phyloP scores from a whole-genome alignment of 305 asterid genomes.

The Andrographis paniculata region DNA sequence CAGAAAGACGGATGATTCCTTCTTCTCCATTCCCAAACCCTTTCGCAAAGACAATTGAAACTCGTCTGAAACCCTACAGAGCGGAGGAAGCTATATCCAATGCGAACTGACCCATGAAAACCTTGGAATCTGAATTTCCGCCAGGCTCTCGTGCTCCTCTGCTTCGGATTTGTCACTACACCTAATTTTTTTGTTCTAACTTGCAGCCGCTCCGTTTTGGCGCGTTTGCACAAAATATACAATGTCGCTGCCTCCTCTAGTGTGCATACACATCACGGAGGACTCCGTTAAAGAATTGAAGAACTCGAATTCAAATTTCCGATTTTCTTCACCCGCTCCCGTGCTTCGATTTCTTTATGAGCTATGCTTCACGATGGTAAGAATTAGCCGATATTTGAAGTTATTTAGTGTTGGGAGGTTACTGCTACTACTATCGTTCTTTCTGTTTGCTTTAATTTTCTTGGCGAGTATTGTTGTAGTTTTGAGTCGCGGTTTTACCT shows the following conservation, averaged over 20 bases:
- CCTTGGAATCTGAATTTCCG: conserved; percentile 16
- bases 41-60: conserved; percentile 21
- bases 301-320: conserved; percentile 56
- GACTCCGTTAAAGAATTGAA: conserved; percentile 61
- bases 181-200: background rate
- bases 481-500: background rate
- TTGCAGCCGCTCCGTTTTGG: conserved; percentile 6
- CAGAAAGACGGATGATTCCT: too few relatives aligned
- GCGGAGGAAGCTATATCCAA: conserved; percentile 12
- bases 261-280: conserved; percentile 56
- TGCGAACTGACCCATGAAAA: conserved; percentile 18
- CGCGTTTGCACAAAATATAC: conserved; percentile 10
- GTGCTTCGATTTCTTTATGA: conserved; percentile 79
- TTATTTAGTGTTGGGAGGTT: conserved; percentile 1
- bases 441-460: background rate
- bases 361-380: conserved; percentile 73
- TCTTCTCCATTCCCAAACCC: conserved; percentile 22
- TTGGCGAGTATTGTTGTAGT: too few relatives aligned
- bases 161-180: conserved; percentile 14
- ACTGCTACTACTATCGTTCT: background rate
- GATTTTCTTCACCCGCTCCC: conserved; percentile 48
- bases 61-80: conserved; percentile 29
- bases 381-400: conserved; percentile 8
- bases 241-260: conserved; percentile 63
- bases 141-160: conserved; percentile 11